Base-by-base conservation (phyloP, 441 rosid genomes). In the Populus hybrid region DNA sequence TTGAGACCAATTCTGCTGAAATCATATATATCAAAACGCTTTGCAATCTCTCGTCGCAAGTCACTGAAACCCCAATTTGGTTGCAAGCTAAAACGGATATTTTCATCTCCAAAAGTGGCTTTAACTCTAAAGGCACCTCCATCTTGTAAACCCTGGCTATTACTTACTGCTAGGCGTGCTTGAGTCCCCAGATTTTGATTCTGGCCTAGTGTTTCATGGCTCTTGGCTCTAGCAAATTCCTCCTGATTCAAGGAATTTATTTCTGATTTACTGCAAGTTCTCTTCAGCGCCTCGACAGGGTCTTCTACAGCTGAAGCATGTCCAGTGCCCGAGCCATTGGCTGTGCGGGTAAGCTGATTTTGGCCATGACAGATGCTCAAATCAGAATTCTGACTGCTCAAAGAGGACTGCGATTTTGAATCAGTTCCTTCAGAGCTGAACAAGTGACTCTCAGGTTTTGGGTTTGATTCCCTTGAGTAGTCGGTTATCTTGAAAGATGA, bases 21-120 rank as follows among this genome's bases (percentile, higher is more conserved):
- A 81, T 91, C 89, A 14, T 87, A 84, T 69, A 91, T 84, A 8
- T 72, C 83, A 71, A 91, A 91, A 72, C 94, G 92, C 84, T 73
- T 81, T 2, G 83, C 83, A 14, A 85, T 78, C 77, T 85, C 88
- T 5, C 67, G 74, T 73, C 69, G 84, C 80, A 85, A 30, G 42
- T 85, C 86, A 34, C 68, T 70, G 50, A 85, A 79, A 65, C 78
- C 65, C 86, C 84, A 83, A 38, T 53, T 77, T 14, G 79, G 82
- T n/a, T 79, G 84, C 80, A 85, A 74, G 76, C 84, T 81, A 40
- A 85, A 80, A 35, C 88, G 69, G 69, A 83, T 73, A 40, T 79
- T 83, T 75, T 81, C 84, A 23, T 81, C 81, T n/a, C 84, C 83
- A 19, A 81, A 77, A 34, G 71, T 71, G 34, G 84, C 88, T 68